Evolutionary conservation across 2,329 filamentous ascomycete species (phyloP), one percentile per base, ranked within the genome.

Genomic region (Cercospora beticola): DNA sequence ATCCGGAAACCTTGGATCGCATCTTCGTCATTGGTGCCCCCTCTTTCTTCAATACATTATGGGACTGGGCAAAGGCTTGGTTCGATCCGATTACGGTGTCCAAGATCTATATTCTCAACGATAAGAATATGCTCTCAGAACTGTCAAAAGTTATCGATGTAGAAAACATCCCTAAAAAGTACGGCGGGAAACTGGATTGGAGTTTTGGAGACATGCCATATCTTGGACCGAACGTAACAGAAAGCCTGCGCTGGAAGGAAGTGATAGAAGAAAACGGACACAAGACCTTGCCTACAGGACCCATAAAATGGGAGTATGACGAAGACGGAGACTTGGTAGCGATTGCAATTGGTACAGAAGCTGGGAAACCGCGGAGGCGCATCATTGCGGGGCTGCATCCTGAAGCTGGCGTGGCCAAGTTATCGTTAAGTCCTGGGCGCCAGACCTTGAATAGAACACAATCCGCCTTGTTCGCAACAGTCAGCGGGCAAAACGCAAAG

Each of bases 31-130:
- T 97, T 71, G 94, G 94, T 70, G 94, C 94, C 0, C 94, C 94
- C 7, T 83, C 87, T 57, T 97, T 97, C 86, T 97, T 97, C 83
- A 91, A 91, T 61, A 97, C 93, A 2, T 92, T 97, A 69, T 94
- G 94, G 94, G 89, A 92, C 73, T 97, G 93, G 93, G 87, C 97
- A 81, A 97, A 97, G 85, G 90, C 91, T 76, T 97, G 94, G 93
- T 97, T 97, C 60, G 82, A 85, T 82, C 94, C 94, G 6, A 93
- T 93, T 70, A 97, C 94, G 36, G 92, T 93, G 64, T 95, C 92
- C 76, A 98, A 98, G 83, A 97, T 98, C 79, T 97, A 97, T 80
- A 95, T 98, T 74, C 87, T 98, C 65, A 85, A 86, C 59, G 83
- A 88, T 8, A 78, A 87, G 65, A 92, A 97, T 80, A 90, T 96